Conservation (phyloP, 306 rosid genomes). For the Parietaria judaica region DNA sequence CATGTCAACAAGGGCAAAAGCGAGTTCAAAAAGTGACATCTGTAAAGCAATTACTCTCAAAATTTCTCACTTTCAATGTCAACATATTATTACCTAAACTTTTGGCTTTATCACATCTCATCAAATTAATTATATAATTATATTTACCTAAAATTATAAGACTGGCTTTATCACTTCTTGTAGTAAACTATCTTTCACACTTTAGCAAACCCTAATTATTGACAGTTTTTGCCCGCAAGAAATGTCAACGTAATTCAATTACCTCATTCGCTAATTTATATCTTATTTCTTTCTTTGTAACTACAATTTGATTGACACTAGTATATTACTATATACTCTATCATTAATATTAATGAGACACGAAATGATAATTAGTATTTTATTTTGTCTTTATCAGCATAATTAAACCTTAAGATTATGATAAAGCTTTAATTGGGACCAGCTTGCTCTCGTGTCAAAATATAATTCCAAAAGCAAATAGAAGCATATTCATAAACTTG, state of each 20-base stretch:
- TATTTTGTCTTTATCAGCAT: neutral
- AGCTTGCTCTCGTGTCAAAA: no score
- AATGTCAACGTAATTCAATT: conserved; percentile 10
- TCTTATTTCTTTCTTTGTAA: neutral
- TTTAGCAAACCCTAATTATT: conserved; percentile 2
- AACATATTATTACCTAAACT: conserved; percentile 41
- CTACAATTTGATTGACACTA: neutral
- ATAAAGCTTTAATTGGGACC: no score
- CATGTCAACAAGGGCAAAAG: neutral
- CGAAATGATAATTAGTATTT: neutral
- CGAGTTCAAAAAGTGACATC: conserved; percentile 30
- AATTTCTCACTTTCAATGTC: conserved; percentile 17
- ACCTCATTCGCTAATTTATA: no score
- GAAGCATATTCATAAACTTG: no score
- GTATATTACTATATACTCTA: neutral
- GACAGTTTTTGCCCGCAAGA: conserved; percentile 26
- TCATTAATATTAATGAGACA: neutral
- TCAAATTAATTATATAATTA: no score
- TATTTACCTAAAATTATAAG: neutral
- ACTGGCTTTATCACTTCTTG: conserved; percentile 7
- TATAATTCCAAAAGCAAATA: no score
- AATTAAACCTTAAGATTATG: no score
- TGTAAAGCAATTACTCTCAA: conserved; percentile 26
- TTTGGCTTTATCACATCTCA: conserved; percentile 37
- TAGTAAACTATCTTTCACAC: neutral